phyloP scores from a whole-genome alignment of 768 basidiomycete genomes.

The Pleurotus djamor region DNA sequence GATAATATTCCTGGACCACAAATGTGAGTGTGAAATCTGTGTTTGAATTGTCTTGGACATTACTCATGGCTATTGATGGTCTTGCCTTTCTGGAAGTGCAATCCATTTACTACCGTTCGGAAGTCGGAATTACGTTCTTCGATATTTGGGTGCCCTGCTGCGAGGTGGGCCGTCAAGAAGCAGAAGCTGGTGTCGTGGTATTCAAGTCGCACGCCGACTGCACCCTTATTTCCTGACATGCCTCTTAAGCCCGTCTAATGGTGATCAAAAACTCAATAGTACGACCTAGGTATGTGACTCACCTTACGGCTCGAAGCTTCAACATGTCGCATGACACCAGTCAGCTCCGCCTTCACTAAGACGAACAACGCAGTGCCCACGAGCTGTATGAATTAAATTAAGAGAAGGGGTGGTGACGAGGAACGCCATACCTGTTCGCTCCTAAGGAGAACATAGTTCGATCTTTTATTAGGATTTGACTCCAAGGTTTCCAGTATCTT shows the following conservation, averaged over 20 bases:
- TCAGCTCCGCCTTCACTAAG: conserved; percentile 75
- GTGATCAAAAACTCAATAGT: conserved; percentile 1
- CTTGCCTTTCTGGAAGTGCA: conserved; percentile 90
- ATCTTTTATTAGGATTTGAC: conserved; percentile 60
- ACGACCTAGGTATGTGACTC: not conserved
- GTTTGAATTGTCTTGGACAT: conserved; percentile 20
- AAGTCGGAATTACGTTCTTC: conserved; percentile 94
- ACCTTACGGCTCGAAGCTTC: conserved; percentile 93
- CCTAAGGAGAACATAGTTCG: conserved; percentile 80
- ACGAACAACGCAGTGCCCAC: conserved; percentile 94
- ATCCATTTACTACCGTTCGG: conserved; percentile 75
- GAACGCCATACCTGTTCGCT: conserved; percentile 76
- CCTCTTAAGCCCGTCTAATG: conserved; percentile 82
- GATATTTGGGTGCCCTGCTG: conserved; percentile 90
- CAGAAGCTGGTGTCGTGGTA: conserved; percentile 92
- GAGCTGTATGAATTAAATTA: conserved; percentile 46
- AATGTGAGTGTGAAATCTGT: not conserved
- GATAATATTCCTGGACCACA: conserved; percentile 70
- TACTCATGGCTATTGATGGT: conserved; percentile 90
- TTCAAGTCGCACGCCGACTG: conserved; percentile 90
- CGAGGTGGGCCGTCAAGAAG: conserved; percentile 93
- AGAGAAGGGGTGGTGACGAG: not conserved
- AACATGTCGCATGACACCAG: conserved; percentile 83
- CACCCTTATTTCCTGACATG: conserved; percentile 98
- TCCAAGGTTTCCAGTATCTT: conserved; percentile 80